A percentile compares a stretch with the other conserved stretches of the same genome.
Conservation (phyloP, 805 yeast species). For the Metschnikowia baotianmanensis region DNA sequence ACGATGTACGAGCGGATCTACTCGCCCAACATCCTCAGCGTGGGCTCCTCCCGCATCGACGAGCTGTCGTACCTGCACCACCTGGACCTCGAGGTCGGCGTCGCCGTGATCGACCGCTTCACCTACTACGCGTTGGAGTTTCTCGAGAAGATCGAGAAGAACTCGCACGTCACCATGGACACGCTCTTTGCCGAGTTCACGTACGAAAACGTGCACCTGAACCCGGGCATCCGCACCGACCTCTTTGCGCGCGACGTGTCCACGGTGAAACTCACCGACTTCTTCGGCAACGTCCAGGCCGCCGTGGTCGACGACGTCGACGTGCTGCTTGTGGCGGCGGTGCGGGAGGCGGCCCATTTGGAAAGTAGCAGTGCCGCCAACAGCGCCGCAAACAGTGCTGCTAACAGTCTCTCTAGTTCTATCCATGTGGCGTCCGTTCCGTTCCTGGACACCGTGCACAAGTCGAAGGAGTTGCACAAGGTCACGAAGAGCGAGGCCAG, state of each 20-base stretch:
- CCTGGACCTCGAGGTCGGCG: conserved; percentile 94
- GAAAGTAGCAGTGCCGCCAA: too few relatives aligned
- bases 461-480: conserved; percentile 14
- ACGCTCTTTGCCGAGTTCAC: conserved; percentile 85
- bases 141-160: conserved; percentile 75
- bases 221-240: conserved; percentile 90
- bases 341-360: too few relatives aligned
- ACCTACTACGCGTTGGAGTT: conserved; percentile 89
- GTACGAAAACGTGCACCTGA: conserved; percentile 81
- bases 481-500: conserved; percentile 16
- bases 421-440: conserved; percentile 4
- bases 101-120: conserved; percentile 95
- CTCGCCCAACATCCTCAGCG: conserved; percentile 88
- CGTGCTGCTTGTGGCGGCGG: conserved; percentile 38
- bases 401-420: too few relatives aligned
- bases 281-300: conserved; percentile 88
- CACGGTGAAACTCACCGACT: conserved; percentile 82
- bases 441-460: conserved; percentile 8
- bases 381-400: too few relatives aligned
- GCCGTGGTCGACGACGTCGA: conserved; percentile 62
- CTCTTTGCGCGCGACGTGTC: conserved; percentile 62
- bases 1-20: conserved; percentile 93
- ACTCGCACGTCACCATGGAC: conserved; percentile 70
- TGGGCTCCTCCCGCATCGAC: conserved; percentile 84
- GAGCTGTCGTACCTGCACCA: conserved; percentile 95